Conservation (phyloP, 1,139 yeast genomes). For the Zygoascus hellenicus region DNA sequence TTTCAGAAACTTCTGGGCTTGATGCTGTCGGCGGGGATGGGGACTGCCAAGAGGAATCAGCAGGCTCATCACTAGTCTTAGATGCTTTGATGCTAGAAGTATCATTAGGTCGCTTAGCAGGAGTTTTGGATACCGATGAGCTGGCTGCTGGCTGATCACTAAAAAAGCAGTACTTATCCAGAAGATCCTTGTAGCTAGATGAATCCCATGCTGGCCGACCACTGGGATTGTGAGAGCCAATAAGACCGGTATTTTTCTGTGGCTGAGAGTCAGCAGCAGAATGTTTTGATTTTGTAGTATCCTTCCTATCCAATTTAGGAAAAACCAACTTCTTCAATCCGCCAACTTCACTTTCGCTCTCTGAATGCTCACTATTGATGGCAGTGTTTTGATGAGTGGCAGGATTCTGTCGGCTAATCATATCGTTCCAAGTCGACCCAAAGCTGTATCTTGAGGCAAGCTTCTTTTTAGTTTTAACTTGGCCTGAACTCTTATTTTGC, state of each 20-base stretch:
- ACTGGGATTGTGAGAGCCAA: slow-evolving; percentile 6
- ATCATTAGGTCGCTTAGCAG: neutral
- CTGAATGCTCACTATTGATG: slow-evolving; percentile 13
- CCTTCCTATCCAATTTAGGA: slow-evolving; percentile 4
- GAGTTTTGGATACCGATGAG: neutral
- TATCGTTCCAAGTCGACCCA: slow-evolving; percentile 31
- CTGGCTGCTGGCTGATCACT: slow-evolving; percentile 19
- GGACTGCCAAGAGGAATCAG: too few relatives aligned
- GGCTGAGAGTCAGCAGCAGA: slow-evolving; percentile 11
- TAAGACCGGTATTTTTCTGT: neutral
- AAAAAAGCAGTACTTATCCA: slow-evolving; percentile 70
- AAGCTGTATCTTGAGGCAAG: slow-evolving; percentile 36
- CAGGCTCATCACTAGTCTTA: too few relatives aligned
- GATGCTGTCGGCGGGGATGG: too few relatives aligned
- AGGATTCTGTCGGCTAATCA: slow-evolving; percentile 8
- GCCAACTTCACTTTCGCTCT: slow-evolving; percentile 8
- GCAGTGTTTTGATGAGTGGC: slow-evolving; percentile 10
- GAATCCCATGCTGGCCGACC: slow-evolving; percentile 43
- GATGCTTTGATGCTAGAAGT: neutral
- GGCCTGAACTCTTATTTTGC: neutral
- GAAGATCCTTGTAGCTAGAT: slow-evolving; percentile 57
- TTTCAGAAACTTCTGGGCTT: too few relatives aligned
- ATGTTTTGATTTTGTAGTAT: slow-evolving; percentile 9
- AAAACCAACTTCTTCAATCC: slow-evolving; percentile 10
- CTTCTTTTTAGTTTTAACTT: slow-evolving; percentile 15